Evolutionary conservation across 192 early-diverging fungal genomes (phyloP).

Genomic region (Coemansia sp.): DNA sequence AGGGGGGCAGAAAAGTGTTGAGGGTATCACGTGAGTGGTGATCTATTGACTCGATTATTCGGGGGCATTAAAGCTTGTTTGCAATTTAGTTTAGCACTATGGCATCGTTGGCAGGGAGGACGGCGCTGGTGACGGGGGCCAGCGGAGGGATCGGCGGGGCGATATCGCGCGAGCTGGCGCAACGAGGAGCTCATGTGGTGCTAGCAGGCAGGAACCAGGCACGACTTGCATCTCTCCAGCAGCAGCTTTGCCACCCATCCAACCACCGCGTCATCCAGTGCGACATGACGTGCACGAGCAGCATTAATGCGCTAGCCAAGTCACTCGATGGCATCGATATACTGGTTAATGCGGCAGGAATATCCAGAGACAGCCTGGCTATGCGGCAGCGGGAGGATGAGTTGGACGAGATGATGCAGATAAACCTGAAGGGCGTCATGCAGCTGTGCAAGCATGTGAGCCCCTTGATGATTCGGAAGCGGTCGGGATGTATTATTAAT

Average conservation of each 20-base stretch:
- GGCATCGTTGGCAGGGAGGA: slow-evolving; percentile 25
- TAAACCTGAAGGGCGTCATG: slow-evolving; percentile 74
- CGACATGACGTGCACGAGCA: slow-evolving; percentile 14
- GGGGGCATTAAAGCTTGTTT: too few relatives aligned
- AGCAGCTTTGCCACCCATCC: slow-evolving; percentile 1
- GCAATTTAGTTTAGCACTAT: too few relatives aligned
- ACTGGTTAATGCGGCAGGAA: slow-evolving; percentile 49
- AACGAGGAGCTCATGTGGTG: slow-evolving; percentile 56
- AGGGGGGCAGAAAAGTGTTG: slow-evolving; percentile 14
- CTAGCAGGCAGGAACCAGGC: slow-evolving; percentile 57
- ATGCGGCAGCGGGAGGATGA: slow-evolving; percentile 48
- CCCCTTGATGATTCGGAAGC: slow-evolving; percentile 7
- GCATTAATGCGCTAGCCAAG: slow-evolving; percentile 1
- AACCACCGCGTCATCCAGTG: slow-evolving; percentile 5
- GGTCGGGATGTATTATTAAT: slow-evolving; percentile 73
- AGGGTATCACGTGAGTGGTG: slow-evolving; percentile 32
- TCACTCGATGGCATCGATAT: slow-evolving; percentile 10
- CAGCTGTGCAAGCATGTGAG: slow-evolving; percentile 49
- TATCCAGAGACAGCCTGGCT: slow-evolving; percentile 57
- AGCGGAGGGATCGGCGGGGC: slow-evolving; percentile 77
- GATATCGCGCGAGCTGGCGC: slow-evolving; percentile 61
- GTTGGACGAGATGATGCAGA: slow-evolving; percentile 58
- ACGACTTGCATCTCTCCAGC: slow-evolving; percentile 26
- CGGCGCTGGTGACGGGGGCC: slow-evolving; percentile 65
- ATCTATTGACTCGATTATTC: background rate